Percentiles rank a stretch among this genome's conserved stretches.
These are phyloP conservation scores for Geotrichum phurueaensis DNA, from an alignment of 1,139 yeast genomes.

Conservation along the genomic window DNA sequence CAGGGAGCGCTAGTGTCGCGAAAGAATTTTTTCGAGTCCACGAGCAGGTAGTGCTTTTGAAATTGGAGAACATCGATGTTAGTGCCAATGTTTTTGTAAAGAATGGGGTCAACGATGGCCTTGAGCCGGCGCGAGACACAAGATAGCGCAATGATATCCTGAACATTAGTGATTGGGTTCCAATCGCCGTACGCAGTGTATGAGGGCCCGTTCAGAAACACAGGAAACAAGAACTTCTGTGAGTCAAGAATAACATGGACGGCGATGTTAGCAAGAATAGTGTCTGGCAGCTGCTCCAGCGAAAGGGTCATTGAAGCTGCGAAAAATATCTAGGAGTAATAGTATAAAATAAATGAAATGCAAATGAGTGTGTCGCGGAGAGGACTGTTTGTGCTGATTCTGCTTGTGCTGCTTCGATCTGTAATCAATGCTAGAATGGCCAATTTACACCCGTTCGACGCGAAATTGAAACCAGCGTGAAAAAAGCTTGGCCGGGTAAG, in stretches of 20 bases:
- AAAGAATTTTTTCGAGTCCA: not conserved
- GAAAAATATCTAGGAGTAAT: not conserved
- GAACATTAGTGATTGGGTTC: not conserved
- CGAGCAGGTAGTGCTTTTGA: not conserved
- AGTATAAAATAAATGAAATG: not conserved
- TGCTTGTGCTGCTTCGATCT: too few relatives aligned
- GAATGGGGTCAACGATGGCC: not conserved
- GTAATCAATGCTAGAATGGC: too few relatives aligned
- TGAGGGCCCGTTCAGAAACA: not conserved
- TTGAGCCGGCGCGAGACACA: not conserved
- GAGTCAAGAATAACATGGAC: not conserved
- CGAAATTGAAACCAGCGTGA: too few relatives aligned
- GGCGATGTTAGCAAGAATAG: not conserved
- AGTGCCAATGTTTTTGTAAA: not conserved
- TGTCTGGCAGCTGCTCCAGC: not conserved
- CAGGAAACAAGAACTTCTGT: not conserved
- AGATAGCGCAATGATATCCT: not conserved
- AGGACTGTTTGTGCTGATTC: too few relatives aligned
- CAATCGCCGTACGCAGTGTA: slow-evolving; percentile 1
- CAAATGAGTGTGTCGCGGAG: not conserved
- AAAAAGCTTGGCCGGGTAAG: too few relatives aligned
- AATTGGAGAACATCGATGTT: not conserved
- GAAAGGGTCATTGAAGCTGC: not conserved
- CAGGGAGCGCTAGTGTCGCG: not conserved
- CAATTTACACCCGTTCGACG: too few relatives aligned